Conservation (phyloP, 495 filamentous ascomycete genomes). For the Neurospora hispaniola region DNA sequence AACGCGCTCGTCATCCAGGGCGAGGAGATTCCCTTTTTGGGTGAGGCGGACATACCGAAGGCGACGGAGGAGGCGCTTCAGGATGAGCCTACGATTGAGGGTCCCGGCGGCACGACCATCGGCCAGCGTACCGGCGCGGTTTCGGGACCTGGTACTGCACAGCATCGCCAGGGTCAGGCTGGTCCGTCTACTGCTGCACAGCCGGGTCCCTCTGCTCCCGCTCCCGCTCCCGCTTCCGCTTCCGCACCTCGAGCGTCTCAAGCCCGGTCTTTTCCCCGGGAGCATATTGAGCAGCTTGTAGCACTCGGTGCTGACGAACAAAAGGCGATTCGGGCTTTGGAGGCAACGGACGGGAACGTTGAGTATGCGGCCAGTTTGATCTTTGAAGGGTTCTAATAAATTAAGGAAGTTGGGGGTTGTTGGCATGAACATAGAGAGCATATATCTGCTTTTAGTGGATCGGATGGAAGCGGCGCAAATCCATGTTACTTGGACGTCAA, state of each 20-base stretch:
- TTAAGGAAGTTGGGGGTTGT: background rate
- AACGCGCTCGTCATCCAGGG: conserved; percentile 78
- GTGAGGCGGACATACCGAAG: conserved; percentile 87
- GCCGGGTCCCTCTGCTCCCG: conserved; percentile 21
- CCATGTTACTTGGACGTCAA: background rate
- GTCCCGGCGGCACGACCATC: conserved; percentile 75
- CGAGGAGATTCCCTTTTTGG: conserved; percentile 78
- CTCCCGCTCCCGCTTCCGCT: conserved; percentile 15
- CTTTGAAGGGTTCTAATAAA: conserved; percentile 39
- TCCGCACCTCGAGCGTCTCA: conserved; percentile 1
- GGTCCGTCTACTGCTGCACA: conserved; percentile 1
- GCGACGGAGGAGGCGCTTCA: conserved; percentile 58
- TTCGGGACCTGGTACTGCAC: conserved; percentile 37
- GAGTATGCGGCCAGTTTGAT: conserved; percentile 78
- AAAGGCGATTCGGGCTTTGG: conserved; percentile 68
- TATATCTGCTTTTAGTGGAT: background rate
- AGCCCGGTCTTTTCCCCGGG: conserved; percentile 39
- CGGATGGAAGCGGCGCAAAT: background rate
- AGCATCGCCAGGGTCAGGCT: conserved; percentile 5
- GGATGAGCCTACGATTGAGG: conserved; percentile 76
- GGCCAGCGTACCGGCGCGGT: conserved; percentile 79
- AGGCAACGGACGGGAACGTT: conserved; percentile 74
- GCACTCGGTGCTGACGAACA: conserved; percentile 70
- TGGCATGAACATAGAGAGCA: background rate
- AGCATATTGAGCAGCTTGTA: conserved; percentile 59